Conservation (phyloP, 495 filamentous ascomycete genomes). For the Niebla homalea region DNA sequence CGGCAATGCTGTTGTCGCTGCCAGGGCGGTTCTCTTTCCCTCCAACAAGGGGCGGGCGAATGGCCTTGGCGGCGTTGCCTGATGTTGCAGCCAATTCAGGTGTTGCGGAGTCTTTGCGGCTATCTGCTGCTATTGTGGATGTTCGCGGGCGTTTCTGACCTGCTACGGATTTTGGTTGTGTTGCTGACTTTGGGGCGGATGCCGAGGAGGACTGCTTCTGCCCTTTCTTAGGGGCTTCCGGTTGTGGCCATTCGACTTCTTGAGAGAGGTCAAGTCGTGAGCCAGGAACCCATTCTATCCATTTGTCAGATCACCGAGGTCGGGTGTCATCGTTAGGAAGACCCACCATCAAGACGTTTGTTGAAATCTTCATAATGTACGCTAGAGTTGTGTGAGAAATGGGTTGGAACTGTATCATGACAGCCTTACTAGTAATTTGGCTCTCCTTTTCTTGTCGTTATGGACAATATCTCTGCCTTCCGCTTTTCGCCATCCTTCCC, state of each 20-base stretch:
- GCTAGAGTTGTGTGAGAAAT: constrained; percentile 22
- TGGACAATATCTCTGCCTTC: constrained; percentile 86
- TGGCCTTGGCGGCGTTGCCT: constrained; percentile 36
- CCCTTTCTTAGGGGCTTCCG: constrained; percentile 58
- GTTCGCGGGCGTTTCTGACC: constrained; percentile 37
- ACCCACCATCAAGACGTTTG: constrained; percentile 75
- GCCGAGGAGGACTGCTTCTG: constrained; percentile 34
- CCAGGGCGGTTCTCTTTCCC: constrained; percentile 47
- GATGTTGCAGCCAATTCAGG: constrained; percentile 36
- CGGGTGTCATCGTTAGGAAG: background rate
- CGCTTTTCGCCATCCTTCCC: constrained; percentile 66
- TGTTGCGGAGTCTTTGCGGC: constrained; percentile 44
- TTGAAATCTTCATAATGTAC: constrained; percentile 99
- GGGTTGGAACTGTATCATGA: background rate
- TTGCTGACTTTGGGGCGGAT: constrained; percentile 33
- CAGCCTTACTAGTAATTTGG: constrained; percentile 61
- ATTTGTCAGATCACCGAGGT: constrained; percentile 2
- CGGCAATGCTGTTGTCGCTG: constrained; percentile 35
- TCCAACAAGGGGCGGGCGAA: constrained; percentile 26
- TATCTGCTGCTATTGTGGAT: constrained; percentile 23
- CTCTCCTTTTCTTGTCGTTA: constrained; percentile 69
- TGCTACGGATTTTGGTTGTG: constrained; percentile 13
- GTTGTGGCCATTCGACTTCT: constrained; percentile 66
- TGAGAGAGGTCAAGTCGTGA: constrained; percentile 66
- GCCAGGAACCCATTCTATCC: constrained; percentile 73